Conservation (phyloP, 805 yeast species). For the Cyberlindnera japonica region DNA sequence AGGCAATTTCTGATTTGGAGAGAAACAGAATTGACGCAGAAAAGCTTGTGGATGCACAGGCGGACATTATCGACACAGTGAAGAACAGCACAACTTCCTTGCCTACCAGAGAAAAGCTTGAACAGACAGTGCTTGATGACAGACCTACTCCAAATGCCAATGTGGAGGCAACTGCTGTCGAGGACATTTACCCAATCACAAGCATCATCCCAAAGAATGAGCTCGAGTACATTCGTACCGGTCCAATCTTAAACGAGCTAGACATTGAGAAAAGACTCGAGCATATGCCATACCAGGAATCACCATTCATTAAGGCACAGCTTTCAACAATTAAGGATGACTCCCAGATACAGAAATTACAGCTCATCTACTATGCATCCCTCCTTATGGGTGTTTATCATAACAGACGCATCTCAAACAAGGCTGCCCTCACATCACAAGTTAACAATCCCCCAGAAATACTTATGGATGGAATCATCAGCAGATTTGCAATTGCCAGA, state of each 20-base stretch:
- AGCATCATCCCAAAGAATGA: conserved; percentile 69
- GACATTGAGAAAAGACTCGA: conserved; percentile 48
- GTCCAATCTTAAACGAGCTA: conserved; percentile 53
- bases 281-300: conserved; percentile 58
- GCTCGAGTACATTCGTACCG: conserved; percentile 59
- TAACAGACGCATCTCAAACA: conserved; percentile 62
- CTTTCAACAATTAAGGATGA: conserved; percentile 36
- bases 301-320: conserved; percentile 50
- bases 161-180: conserved; percentile 75
- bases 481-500: conserved; percentile 64
- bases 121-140: conserved; percentile 52
- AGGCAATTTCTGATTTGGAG: conserved; percentile 76
- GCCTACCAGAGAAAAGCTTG: conserved; percentile 68
- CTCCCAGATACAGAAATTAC: conserved; percentile 54
- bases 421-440: conserved; percentile 53
- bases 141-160: conserved; percentile 83
- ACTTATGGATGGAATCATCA: conserved; percentile 67
- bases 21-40: conserved; percentile 86
- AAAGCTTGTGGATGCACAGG: conserved; percentile 66
- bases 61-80: conserved; percentile 80
- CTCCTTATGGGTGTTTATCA: conserved; percentile 75
- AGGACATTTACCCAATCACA: conserved; percentile 74
- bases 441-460: conserved; percentile 70
- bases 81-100: conserved; percentile 63
- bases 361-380: conserved; percentile 76